Conservation (phyloP, 2,329 filamentous ascomycete genomes). For the Pleomassaria siparia region DNA sequence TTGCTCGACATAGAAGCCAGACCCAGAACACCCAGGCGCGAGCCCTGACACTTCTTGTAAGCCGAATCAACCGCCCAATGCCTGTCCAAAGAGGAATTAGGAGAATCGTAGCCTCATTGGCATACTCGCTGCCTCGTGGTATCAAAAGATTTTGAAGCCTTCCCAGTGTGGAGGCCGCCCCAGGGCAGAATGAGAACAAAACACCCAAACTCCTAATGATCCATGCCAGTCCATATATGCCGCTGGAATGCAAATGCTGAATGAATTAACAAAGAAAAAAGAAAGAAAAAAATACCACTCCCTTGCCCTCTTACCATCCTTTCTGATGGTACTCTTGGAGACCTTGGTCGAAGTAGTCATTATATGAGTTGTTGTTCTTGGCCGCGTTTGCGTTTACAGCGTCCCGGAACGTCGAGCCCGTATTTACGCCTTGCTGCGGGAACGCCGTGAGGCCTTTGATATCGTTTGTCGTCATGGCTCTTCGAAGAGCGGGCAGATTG, state of each 20-base stretch:
- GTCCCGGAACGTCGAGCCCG: conserved; percentile 59
- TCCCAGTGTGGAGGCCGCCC: conserved; percentile 11
- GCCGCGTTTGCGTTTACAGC: conserved; percentile 57
- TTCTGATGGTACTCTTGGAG: conserved; percentile 83
- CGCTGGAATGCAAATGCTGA: conserved; percentile 38
- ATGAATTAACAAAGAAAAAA: conserved; percentile 5
- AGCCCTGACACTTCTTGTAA: conserved; percentile 39
- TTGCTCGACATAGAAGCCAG: conserved; percentile 22
- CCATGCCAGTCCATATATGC: conserved; percentile 39
- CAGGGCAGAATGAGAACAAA: conserved; percentile 16
- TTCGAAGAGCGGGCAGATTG: conserved; percentile 33
- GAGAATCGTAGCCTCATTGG: conserved; percentile 45
- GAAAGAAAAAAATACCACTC: conserved; percentile 1
- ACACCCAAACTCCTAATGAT: conserved; percentile 32
- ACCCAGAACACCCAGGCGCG: conserved; percentile 36
- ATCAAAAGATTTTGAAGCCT: conserved; percentile 39
- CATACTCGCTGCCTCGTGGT: conserved; percentile 36
- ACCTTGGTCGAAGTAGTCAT: conserved; percentile 78
- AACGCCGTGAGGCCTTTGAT: conserved; percentile 84
- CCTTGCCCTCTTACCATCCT: conserved; percentile 65
- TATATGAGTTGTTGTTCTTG: conserved; percentile 70
- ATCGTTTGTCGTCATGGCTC: conserved; percentile 66
- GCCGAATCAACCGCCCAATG: conserved; percentile 30
- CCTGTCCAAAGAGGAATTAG: conserved; percentile 32
- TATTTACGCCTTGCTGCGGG: conserved; percentile 50